phyloP scores from a whole-genome alignment of 2,329 filamentous ascomycete genomes.

The Daldinia eschscholtzii region DNA sequence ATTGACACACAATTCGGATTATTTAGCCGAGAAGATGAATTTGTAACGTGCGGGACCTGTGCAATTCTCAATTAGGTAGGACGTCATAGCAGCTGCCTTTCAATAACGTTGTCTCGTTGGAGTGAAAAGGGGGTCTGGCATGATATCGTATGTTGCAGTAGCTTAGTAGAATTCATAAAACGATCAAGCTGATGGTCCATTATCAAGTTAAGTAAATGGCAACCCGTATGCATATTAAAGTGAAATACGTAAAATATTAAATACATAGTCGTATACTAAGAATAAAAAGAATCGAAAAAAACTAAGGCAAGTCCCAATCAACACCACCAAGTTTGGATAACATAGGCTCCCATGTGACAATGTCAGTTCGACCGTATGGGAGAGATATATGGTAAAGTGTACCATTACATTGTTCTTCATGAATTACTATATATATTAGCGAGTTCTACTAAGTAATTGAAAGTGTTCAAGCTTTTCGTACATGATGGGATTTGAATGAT shows the following conservation, averaged over 20 bases:
- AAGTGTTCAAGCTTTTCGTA: not conserved
- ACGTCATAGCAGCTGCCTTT: not conserved
- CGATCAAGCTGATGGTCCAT: too few species aligned
- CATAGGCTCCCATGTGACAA: not conserved
- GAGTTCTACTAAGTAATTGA: conserved; percentile 17
- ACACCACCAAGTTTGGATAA: not conserved
- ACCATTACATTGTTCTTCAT: conserved; percentile 37
- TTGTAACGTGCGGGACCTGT: not conserved
- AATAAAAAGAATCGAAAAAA: not conserved
- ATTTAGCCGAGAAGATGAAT: conserved; percentile 35
- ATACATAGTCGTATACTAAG: not conserved
- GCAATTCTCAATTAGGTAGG: not conserved
- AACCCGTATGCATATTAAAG: not conserved
- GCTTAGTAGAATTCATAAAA: not conserved
- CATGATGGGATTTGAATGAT: conserved; percentile 17
- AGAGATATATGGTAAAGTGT: not conserved
- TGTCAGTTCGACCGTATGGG: not conserved
- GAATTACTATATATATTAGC: conserved; percentile 40
- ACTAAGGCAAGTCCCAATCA: not conserved
- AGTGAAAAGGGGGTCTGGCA: conserved; percentile 11
- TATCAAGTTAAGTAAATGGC: too few species aligned
- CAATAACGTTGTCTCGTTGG: conserved; percentile 3
- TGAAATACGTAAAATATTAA: not conserved
- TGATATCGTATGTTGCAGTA: conserved; percentile 17
- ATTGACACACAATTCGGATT: conserved; percentile 3